Evolutionary conservation across 2,329 filamentous ascomycete genomes (phyloP).

Genomic region (Botryotinia narcissicola): DNA sequence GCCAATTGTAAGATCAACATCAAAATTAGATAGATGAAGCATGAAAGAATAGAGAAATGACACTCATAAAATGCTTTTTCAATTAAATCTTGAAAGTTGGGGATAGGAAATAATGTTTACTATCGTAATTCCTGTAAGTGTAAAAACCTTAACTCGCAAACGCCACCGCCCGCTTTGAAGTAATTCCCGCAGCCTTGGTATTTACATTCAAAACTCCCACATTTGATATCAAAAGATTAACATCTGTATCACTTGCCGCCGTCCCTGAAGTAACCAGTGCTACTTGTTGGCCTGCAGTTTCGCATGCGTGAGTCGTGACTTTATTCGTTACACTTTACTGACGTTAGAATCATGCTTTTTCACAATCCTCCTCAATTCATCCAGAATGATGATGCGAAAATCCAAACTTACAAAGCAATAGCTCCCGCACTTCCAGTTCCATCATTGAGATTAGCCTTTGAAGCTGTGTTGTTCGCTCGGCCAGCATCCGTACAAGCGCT

Average conservation of each 20-base stretch:
- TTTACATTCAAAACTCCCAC: slow-evolving; percentile 32
- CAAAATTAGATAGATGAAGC: neutral
- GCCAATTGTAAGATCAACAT: neutral
- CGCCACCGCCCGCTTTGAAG: slow-evolving; percentile 21
- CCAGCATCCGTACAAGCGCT: slow-evolving; percentile 23
- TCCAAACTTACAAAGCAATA: slow-evolving; percentile 28
- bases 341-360: neutral
- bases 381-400: neutral
- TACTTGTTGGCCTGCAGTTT: slow-evolving; percentile 29
- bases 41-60: neutral
- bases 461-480: slow-evolving; percentile 29
- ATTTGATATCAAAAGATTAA: slow-evolving; percentile 32
- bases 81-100: neutral
- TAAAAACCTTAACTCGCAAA: neutral
- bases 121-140: neutral
- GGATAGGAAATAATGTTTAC: too few species aligned
- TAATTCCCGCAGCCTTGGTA: slow-evolving; percentile 27
- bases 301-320: slow-evolving; percentile 29
- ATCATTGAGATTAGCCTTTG: slow-evolving; percentile 24
- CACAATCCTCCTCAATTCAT: neutral
- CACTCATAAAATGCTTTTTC: neutral
- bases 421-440: slow-evolving; percentile 26
- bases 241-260: slow-evolving; percentile 25
- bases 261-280: slow-evolving; percentile 16
- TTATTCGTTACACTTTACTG: slow-evolving; percentile 29